A percentile compares a stretch with the other conserved stretches of the same genome.
Evolutionary conservation across 2,329 filamentous ascomycete species (phyloP).

Genomic region (Calycina marina): DNA sequence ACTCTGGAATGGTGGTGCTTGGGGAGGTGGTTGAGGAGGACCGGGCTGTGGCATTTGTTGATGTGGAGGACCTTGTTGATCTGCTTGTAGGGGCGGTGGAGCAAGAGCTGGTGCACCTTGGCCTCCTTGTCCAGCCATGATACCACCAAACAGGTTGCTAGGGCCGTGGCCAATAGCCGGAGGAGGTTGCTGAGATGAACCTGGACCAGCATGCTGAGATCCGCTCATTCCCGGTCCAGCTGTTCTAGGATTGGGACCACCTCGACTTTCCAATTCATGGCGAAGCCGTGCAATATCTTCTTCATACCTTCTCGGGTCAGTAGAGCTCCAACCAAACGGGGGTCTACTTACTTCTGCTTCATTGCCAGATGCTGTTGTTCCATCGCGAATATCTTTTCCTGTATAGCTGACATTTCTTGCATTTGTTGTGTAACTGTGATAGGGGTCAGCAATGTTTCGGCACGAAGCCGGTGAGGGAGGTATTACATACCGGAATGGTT

Average conservation of each 20-base stretch:
- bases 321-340: neutral
- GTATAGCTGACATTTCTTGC: slow-evolving; percentile 86
- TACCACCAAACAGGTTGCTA: slow-evolving; percentile 84
- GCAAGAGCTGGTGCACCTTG: slow-evolving; percentile 77
- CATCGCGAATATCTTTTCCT: slow-evolving; percentile 84
- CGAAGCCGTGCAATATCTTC: slow-evolving; percentile 76
- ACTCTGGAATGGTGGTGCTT: slow-evolving; percentile 56
- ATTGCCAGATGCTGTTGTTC: slow-evolving; percentile 80
- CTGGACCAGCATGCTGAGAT: slow-evolving; percentile 64
- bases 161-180: slow-evolving; percentile 74
- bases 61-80: slow-evolving; percentile 36
- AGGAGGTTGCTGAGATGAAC: slow-evolving; percentile 71
- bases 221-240: slow-evolving; percentile 54
- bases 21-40: slow-evolving; percentile 31
- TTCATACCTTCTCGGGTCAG: slow-evolving; percentile 55
- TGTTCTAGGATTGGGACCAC: slow-evolving; percentile 42
- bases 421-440: slow-evolving; percentile 73
- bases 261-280: slow-evolving; percentile 68
- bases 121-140: slow-evolving; percentile 78
- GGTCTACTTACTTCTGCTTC: slow-evolving; percentile 67
- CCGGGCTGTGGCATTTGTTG: slow-evolving; percentile 59
- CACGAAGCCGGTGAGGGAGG: neutral
- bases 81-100: slow-evolving; percentile 49
- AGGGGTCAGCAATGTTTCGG: neutral
- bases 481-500: slow-evolving; percentile 77